Evolutionary conservation across 768 basidiomycete species (phyloP), one percentile per base, ranked within the genome.

Genomic region (Austroboletus festivus): DNA sequence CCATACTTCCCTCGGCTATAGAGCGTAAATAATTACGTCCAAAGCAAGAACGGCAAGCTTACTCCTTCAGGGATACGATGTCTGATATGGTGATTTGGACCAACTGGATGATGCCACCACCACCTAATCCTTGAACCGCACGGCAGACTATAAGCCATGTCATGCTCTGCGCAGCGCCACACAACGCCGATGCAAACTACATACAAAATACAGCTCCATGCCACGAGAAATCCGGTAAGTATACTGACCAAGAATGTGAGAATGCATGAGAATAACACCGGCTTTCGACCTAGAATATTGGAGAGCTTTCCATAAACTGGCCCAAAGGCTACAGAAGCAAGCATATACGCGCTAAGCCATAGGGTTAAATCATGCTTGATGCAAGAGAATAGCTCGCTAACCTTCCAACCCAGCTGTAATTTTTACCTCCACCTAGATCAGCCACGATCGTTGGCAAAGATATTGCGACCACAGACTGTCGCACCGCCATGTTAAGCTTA

Each of bases 1-100:
- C 60, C 59, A 41, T 67, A 73, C 28, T 65, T 68, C 15, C 34
- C 34, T 16, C 34, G 34, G 8, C 34, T 35, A 16, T 13, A 12
- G 15, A 35, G 12, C 12, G 12, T 35, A 13, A 5, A 5, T 16
- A 35, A 35, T 7, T 5, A 15, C 6, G 34, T 16, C n/a, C n/a
- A 7, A 35, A n/a, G 34, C 34, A 35, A 35, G 16, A 7, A 35
- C 5, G 34, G 34, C 16, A 16, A 12, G 16, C 34, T n/a, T n/a
- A 35, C 34, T 35, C 34, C 15, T 35, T 5, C 5, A 35, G 34
- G 16, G 34, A 35, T 35, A 35, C 34, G 16, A 35, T 35, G 16
- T 35, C 34, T n/a, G 34, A 8, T 35, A 35, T 16, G 15, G 15
- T 35, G 34, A 35, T 35, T n/a, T 35, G 34, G 34, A 35, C 34